Evolutionary conservation across 2,329 filamentous ascomycete genomes (phyloP).

Genomic region (Dendrostoma leiphaemia): DNA sequence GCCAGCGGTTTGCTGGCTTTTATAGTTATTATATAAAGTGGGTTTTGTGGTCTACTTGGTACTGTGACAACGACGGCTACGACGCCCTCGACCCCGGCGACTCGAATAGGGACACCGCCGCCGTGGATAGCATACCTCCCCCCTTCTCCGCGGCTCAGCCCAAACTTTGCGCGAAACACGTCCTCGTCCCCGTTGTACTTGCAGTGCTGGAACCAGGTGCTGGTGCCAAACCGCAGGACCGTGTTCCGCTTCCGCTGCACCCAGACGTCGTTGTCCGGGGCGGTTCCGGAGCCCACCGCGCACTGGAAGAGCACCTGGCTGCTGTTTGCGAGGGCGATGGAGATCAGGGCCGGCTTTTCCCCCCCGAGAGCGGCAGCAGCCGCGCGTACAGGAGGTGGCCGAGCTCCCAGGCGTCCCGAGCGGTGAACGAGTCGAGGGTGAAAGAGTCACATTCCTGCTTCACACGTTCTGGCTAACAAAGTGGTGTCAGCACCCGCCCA

Average conservation of each 20-base stretch:
- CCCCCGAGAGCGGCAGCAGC: slow-evolving; percentile 51
- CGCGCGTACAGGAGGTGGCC: slow-evolving; percentile 63
- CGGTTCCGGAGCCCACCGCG: slow-evolving; percentile 63
- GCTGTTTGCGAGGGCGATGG: slow-evolving; percentile 59
- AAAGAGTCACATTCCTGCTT: slow-evolving; percentile 41
- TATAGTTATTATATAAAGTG: too few species aligned
- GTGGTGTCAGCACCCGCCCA: too few species aligned
- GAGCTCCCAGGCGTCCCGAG: slow-evolving; percentile 62
- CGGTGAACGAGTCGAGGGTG: slow-evolving; percentile 54
- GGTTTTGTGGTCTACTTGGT: too few species aligned
- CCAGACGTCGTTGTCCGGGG: slow-evolving; percentile 71
- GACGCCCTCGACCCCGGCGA: slow-evolving; percentile 71
- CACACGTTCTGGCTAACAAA: slow-evolving; percentile 28
- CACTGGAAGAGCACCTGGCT: slow-evolving; percentile 68
- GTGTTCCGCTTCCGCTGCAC: slow-evolving; percentile 69
- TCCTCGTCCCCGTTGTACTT: slow-evolving; percentile 65
- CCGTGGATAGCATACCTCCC: slow-evolving; percentile 74
- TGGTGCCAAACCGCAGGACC: slow-evolving; percentile 68
- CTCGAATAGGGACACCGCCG: slow-evolving; percentile 70
- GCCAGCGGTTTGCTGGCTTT: too few species aligned
- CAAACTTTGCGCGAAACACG: slow-evolving; percentile 64
- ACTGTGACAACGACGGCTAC: slow-evolving; percentile 75
- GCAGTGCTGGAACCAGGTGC: slow-evolving; percentile 69
- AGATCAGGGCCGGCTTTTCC: slow-evolving; percentile 60
- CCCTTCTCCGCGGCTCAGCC: slow-evolving; percentile 52